A percentile compares a stretch with the other conserved stretches of the same genome.
phyloP scores from a whole-genome alignment of 2,329 filamentous ascomycete genomes.

The Penicillium fuscoglaucum region DNA sequence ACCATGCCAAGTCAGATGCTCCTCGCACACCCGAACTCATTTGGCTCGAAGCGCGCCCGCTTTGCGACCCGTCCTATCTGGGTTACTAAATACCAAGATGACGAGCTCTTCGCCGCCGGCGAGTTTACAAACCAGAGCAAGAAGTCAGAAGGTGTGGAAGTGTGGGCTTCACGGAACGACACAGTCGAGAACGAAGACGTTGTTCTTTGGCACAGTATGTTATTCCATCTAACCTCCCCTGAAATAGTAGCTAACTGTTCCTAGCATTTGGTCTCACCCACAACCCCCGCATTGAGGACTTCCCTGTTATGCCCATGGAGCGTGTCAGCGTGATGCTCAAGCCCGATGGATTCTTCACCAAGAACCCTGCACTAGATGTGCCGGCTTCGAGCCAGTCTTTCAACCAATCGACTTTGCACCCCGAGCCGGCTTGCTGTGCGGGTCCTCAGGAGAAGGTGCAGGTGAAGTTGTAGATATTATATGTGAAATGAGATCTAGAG shows the following conservation, averaged over 20 bases:
- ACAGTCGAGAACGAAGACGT: constrained; percentile 50
- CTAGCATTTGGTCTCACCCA: constrained; percentile 59
- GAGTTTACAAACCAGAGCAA: constrained; percentile 55
- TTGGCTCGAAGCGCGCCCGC: constrained; percentile 49
- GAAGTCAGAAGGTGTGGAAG: constrained; percentile 55
- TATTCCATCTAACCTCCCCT: too few species aligned
- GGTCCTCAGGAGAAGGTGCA: constrained; percentile 24
- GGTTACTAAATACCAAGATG: constrained; percentile 55
- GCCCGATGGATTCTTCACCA: constrained; percentile 53
- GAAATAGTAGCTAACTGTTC: constrained; percentile 8
- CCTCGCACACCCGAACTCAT: constrained; percentile 47
- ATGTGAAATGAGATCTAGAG: not conserved
- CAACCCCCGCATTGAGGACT: constrained; percentile 64
- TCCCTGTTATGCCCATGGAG: constrained; percentile 67
- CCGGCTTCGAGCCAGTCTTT: constrained; percentile 43
- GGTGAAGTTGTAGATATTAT: constrained; percentile 28
- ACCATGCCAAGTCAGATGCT: constrained; percentile 53
- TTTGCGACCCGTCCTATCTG: constrained; percentile 58
- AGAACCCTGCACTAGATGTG: constrained; percentile 52
- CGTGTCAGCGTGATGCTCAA: constrained; percentile 49
- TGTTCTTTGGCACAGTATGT: constrained; percentile 43
- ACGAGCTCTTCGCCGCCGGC: constrained; percentile 55
- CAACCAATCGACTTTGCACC: constrained; percentile 41
- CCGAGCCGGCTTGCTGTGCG: constrained; percentile 29
- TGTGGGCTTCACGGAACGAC: constrained; percentile 52